phyloP scores from a whole-genome alignment of 495 filamentous ascomycete genomes.

The Penicillium herquei region DNA sequence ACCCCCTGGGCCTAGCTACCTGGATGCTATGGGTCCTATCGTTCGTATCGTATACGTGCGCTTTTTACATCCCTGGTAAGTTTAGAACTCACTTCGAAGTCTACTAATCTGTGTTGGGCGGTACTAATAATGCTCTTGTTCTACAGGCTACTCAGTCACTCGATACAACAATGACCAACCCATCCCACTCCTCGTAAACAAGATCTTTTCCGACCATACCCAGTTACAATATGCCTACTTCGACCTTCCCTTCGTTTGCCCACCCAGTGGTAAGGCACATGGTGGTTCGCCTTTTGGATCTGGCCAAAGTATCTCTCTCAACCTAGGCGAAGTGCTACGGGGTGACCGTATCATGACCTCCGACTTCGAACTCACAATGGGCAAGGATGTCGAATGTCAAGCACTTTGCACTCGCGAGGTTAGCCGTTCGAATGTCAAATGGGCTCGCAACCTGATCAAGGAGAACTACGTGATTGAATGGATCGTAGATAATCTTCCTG shows the following conservation, averaged over 20 bases:
- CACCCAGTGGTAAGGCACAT: conserved; percentile 68
- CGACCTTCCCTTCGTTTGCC: conserved; percentile 89
- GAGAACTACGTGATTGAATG: conserved; percentile 90
- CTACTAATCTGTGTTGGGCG: conserved; percentile 1
- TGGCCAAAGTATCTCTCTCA: conserved; percentile 79
- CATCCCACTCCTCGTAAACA: conserved; percentile 90
- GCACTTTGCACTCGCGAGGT: conserved; percentile 72
- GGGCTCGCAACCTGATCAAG: conserved; percentile 70
- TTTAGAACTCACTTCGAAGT: not conserved
- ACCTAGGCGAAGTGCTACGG: conserved; percentile 89
- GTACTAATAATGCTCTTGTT: conserved; percentile 14
- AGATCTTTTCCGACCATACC: conserved; percentile 90
- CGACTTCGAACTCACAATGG: conserved; percentile 83
- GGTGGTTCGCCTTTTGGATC: conserved; percentile 71
- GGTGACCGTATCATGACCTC: conserved; percentile 89
- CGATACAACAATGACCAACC: conserved; percentile 77
- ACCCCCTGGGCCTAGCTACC: conserved; percentile 17
- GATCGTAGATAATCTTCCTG: conserved; percentile 95
- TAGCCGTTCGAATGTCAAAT: conserved; percentile 62
- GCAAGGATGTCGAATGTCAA: conserved; percentile 71
- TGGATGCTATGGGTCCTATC: conserved; percentile 38
- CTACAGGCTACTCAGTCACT: conserved; percentile 69
- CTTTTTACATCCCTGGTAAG: conserved; percentile 81
- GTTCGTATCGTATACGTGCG: conserved; percentile 46
- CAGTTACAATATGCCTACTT: conserved; percentile 93